Evolutionary conservation across 208 protist species (phyloP).

Genomic region (Leishmania lainsoni): DNA sequence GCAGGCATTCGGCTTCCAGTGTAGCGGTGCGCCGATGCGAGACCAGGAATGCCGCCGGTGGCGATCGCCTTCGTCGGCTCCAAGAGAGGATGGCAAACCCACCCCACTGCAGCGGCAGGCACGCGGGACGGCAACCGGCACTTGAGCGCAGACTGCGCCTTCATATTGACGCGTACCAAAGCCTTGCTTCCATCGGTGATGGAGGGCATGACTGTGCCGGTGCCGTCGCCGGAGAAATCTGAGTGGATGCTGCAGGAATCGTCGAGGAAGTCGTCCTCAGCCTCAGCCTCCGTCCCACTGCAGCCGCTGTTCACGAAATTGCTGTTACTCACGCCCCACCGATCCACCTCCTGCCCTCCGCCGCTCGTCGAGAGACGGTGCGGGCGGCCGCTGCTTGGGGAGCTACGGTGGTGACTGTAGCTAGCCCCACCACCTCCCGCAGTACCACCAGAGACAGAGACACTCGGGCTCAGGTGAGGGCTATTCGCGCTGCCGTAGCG

Average conservation of each 20-base stretch:
- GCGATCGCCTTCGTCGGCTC: neutral
- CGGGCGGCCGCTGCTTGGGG: constrained; percentile 8
- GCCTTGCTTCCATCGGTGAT: constrained; percentile 21
- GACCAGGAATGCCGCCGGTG: neutral
- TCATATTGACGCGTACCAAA: constrained; percentile 17
- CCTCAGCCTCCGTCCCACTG: constrained; percentile 32
- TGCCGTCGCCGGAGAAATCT: constrained; percentile 16
- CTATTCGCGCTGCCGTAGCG: neutral
- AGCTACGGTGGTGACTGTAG: constrained; percentile 16
- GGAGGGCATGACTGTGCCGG: constrained; percentile 11
- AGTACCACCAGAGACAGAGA: constrained; percentile 1
- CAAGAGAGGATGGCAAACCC: constrained; percentile 25
- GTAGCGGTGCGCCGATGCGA: neutral
- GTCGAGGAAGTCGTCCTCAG: constrained; percentile 28
- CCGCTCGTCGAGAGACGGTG: constrained; percentile 4
- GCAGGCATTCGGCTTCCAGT: neutral
- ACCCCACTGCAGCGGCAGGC: constrained; percentile 49
- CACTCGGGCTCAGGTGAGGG: constrained; percentile 2
- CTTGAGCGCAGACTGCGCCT: constrained; percentile 33
- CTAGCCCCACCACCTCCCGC: neutral
- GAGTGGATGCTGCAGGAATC: constrained; percentile 27
- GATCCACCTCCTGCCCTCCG: constrained; percentile 17
- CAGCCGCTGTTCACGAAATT: constrained; percentile 12
- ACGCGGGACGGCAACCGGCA: constrained; percentile 46
- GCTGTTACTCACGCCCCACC: constrained; percentile 16